These are phyloP conservation scores for Mrakia frigida DNA, from an alignment of 768 basidiomycete genomes.

Conservation along the genomic window DNA sequence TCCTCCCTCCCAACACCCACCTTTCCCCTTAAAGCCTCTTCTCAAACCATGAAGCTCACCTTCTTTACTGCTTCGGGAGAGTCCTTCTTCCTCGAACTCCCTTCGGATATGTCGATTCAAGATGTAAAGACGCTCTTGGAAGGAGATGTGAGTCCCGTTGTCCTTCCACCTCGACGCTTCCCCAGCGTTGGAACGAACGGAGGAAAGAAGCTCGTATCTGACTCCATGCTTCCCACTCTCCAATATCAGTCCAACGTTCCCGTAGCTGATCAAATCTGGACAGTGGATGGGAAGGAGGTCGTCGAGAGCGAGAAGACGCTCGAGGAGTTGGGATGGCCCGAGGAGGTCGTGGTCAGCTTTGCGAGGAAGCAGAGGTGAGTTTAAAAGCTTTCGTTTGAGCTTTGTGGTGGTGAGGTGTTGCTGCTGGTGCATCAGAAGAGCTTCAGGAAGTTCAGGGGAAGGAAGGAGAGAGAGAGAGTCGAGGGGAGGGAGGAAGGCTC, in stretches of 20 bases:
- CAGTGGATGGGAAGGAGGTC: slow-evolving; percentile 8
- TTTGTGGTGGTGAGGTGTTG: too few relatives aligned
- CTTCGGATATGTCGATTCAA: slow-evolving; percentile 21
- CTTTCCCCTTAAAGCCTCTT: not conserved
- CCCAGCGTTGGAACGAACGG: too few relatives aligned
- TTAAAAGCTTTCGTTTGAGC: not conserved
- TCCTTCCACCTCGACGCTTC: slow-evolving; percentile 6
- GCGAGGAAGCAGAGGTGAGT: not conserved
- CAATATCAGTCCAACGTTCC: slow-evolving; percentile 6
- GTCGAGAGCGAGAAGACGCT: slow-evolving; percentile 23
- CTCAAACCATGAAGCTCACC: slow-evolving; percentile 27
- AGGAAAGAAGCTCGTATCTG: not conserved
- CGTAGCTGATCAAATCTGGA: slow-evolving; percentile 21
- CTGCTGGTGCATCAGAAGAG: not conserved
- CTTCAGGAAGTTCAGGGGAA: not conserved
- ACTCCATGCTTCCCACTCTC: not conserved
- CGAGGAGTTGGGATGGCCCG: slow-evolving; percentile 19
- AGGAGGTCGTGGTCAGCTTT: slow-evolving; percentile 29
- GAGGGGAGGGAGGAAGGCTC: not conserved
- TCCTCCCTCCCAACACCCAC: not conserved
- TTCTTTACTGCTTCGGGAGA: slow-evolving; percentile 12
- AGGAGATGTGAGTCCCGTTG: slow-evolving; percentile 18
- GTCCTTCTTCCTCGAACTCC: slow-evolving; percentile 29
- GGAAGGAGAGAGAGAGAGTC: not conserved
- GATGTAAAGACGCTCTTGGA: slow-evolving; percentile 25